These are phyloP conservation scores for Curvularia spicifera DNA, from an alignment of 2,329 filamentous ascomycete genomes.

Conservation along the genomic window DNA sequence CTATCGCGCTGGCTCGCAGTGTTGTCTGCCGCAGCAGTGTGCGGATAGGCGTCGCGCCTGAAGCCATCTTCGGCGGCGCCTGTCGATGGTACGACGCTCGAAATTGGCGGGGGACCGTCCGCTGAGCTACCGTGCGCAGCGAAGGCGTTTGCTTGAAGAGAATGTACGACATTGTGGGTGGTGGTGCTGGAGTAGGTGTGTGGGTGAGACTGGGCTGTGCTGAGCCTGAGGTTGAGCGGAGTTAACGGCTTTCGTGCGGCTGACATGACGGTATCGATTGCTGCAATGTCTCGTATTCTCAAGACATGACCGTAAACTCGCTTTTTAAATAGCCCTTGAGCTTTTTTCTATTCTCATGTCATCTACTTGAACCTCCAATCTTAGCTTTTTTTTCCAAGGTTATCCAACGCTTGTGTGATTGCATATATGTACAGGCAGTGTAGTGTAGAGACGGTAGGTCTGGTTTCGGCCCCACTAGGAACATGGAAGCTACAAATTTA, in stretches of 20 bases:
- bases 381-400: not conserved
- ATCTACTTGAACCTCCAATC: not conserved
- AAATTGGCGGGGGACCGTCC: constrained; percentile 17
- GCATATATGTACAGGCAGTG: not conserved
- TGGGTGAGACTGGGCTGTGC: constrained; percentile 14
- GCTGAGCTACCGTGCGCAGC: constrained; percentile 18
- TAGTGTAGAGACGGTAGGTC: not conserved
- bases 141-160: constrained; percentile 22
- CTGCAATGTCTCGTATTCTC: not conserved
- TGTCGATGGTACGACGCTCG: constrained; percentile 24
- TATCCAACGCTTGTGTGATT: not conserved
- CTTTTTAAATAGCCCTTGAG: not conserved
- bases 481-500: not conserved
- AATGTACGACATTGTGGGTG: constrained; percentile 24
- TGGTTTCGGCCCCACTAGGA: not conserved
- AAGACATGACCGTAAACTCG: not conserved
- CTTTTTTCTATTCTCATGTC: not conserved
- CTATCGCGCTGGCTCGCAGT: constrained; percentile 34
- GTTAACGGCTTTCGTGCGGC: constrained; percentile 13
- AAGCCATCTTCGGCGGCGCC: constrained; percentile 32
- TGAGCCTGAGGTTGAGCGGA: constrained; percentile 27
- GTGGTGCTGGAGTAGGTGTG: constrained; percentile 9
- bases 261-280: constrained; percentile 2
- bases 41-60: constrained; percentile 34
- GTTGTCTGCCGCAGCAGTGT: constrained; percentile 39